Evolutionary conservation across 192 early-diverging fungal genomes (phyloP).

Genomic region (Coemansia interrupta): DNA sequence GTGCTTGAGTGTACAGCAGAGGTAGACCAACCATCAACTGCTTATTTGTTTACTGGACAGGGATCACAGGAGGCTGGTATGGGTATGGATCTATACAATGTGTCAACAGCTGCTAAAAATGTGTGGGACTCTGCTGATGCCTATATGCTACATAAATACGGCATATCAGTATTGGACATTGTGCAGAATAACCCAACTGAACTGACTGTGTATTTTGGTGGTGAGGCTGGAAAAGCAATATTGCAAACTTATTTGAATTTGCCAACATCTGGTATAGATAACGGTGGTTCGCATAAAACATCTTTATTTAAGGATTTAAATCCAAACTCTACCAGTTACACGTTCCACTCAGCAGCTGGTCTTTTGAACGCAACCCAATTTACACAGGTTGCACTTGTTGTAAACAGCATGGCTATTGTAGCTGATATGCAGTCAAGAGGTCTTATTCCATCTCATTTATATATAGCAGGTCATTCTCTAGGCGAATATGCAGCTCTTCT

Average conservation of each 20-base stretch:
- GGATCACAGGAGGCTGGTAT: slow-evolving; percentile 85
- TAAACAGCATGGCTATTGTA: slow-evolving; percentile 72
- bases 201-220: slow-evolving; percentile 71
- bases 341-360: slow-evolving; percentile 75
- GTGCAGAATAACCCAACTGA: slow-evolving; percentile 77
- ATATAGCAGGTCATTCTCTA: slow-evolving; percentile 34
- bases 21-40: slow-evolving; percentile 83
- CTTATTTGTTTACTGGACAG: slow-evolving; percentile 54
- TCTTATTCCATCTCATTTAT: slow-evolving; percentile 67
- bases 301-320: too few relatives aligned
- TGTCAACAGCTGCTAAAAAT: slow-evolving; percentile 70
- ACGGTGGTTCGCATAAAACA: too few relatives aligned
- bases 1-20: slow-evolving; percentile 81
- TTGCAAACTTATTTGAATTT: slow-evolving; percentile 71
- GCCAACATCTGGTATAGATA: too few relatives aligned
- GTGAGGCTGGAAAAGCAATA: slow-evolving; percentile 73
- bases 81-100: slow-evolving; percentile 92
- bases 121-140: slow-evolving; percentile 89
- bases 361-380: slow-evolving; percentile 91
- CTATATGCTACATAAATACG: slow-evolving; percentile 79
- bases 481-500: slow-evolving; percentile 89
- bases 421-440: slow-evolving; percentile 83
- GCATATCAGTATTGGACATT: slow-evolving; percentile 84
- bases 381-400: slow-evolving; percentile 60
- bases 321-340: slow-evolving; percentile 73